Base-by-base conservation (phyloP, 345 rosid species). In the Xanthoceras sorbifolium region DNA sequence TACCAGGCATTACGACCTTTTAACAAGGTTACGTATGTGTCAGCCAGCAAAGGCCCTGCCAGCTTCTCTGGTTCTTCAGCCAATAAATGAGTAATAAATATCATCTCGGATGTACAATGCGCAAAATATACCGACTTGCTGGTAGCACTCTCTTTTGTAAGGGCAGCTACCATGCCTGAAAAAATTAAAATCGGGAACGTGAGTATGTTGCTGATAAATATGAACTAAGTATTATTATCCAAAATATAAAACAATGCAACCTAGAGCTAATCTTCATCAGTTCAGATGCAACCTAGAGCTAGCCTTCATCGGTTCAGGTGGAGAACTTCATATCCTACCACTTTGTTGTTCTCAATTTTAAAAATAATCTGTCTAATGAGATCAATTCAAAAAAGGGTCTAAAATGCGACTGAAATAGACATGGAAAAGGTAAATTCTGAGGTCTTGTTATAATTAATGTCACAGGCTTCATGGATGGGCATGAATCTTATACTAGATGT, bases 1-100 rank as follows among this genome's bases (percentile, higher is more conserved):
- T 92, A 92, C 97, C 97, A 92, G 4, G 97, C 88, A 67, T 92
- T 92, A n/a, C 97, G 91, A 55, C 97, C 97, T 80, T 92, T 92
- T 77, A 92, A 82, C 82, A 92, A 82, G 40, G 97, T 92, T 69
- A 92, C 94, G 1, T 92, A 92, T 4, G 97, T 92, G 61, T 92
- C 97, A 15, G 97, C 97, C 75, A 92, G 86, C 78, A 92, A 82
- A 64, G 97, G 97, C 60, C 97, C 97, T 29, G 97, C 97, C 31
- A 92, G 91, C 81, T 87, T 92, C 89, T 92, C 97, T 0, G 97
- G 97, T 59, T 90, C 94, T 82, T 92, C 92, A 0, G 97, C 86
- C 80, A 92, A 76, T 64, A 92, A 71, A 85, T 92, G 97, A n/a
- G 97, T 92, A 23, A 92, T 92, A 57, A 90, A 92, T 80, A 92